phyloP scores from a whole-genome alignment of 352 stramenopile genomes.

The Elongisporangium prolatum region DNA sequence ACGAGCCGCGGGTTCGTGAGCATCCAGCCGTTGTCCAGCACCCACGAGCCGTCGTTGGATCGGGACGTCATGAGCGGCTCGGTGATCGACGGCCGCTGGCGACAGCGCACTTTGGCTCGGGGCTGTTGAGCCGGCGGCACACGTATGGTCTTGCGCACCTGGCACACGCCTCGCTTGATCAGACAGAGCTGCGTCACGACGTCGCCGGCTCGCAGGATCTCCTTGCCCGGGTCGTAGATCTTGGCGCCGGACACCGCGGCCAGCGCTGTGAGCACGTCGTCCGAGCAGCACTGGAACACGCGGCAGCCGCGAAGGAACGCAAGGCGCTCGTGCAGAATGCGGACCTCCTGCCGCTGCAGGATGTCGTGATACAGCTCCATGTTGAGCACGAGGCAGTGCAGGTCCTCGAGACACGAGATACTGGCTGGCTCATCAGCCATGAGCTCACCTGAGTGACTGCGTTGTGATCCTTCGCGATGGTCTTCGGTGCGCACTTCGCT shows the following conservation, averaged over 20 bases:
- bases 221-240: constrained; percentile 46
- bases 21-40: constrained; percentile 80
- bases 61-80: constrained; percentile 17
- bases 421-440: constrained; percentile 29
- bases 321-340: constrained; percentile 39
- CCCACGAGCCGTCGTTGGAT: constrained; percentile 60
- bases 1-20: constrained; percentile 71
- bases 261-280: constrained; percentile 42
- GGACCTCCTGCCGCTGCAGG: constrained; percentile 38
- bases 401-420: constrained; percentile 46
- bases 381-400: constrained; percentile 50
- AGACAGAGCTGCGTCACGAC: constrained; percentile 60
- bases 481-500: not conserved
- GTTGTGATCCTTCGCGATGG: constrained; percentile 1
- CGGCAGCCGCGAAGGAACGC: constrained; percentile 54
- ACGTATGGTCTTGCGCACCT: constrained; percentile 55
- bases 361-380: constrained; percentile 43
- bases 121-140: constrained; percentile 2
- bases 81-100: not conserved
- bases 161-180: constrained; percentile 65
- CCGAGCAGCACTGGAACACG: constrained; percentile 53
- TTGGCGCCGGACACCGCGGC: constrained; percentile 42
- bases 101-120: not conserved
- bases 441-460: constrained; percentile 8
- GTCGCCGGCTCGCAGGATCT: constrained; percentile 47